Base-by-base conservation (phyloP, 192 early-diverging fungal genomes). In the Coemansia sp. region DNA sequence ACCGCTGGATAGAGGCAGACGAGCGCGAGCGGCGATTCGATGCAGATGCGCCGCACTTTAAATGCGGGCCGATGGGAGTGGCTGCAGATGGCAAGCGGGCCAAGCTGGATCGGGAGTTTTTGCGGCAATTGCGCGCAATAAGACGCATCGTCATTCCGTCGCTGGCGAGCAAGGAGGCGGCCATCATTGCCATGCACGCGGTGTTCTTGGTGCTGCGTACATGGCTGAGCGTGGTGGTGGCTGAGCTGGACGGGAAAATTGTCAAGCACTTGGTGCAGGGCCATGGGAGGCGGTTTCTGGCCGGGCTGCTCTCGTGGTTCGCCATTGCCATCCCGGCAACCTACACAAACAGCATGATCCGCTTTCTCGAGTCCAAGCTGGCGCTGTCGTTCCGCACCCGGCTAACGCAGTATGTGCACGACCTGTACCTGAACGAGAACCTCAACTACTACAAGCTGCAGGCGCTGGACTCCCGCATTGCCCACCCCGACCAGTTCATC, bases 311-410 rank as follows among this genome's bases (percentile, higher is more conserved):
- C 14, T 92, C 89, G 51, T 98, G 93, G 91, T 93, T 98, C 65
- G 83, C 87, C 16, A 92, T 98, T 63, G 92, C 95, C 12, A 73
- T 98, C 6, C 95, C 95, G 15, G 93, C 95, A 6, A 96, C 93
- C 6, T 98, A 94, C 69, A 98, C 95, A 37, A 97, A 97, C 74
- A 91, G 88, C 75, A 97, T 97, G 95, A 92, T 90, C 74, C 71
- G 79, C 46, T 64, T 58, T 44, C 45, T 57, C 31, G 47, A 72
- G 53, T 67, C 70, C 46, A 79, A 79, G 64, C 80, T 92, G 15
- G 81, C 91, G 2, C 82, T 92, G 62, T 84, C 86, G 26, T 90
- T 92, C 82, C 83, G 91, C 42, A 90, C 89, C 10, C 86, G 89
- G 28, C 82, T 98, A 36, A 98, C 94, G 14, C 87, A 88, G 65